These are phyloP conservation scores for Beauveria rudraprayagi DNA, from an alignment of 2,329 filamentous ascomycete species.

Conservation along the genomic window DNA sequence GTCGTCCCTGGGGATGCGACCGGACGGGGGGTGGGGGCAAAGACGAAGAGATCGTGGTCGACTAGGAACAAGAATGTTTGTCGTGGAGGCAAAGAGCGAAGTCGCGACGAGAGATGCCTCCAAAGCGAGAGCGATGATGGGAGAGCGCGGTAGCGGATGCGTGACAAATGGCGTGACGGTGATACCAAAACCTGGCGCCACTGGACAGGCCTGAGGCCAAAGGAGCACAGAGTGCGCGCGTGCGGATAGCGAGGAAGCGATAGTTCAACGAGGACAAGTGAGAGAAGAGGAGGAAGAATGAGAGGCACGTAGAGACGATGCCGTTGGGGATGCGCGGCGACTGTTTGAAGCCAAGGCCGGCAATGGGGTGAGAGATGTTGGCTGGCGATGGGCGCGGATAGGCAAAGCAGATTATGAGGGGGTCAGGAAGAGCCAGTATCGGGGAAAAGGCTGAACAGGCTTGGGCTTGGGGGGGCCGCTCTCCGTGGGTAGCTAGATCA, in stretches of 20 bases:
- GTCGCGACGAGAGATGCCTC: neutral
- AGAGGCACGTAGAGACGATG: constrained; percentile 6
- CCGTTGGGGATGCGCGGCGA: neutral
- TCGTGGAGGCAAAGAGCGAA: neutral
- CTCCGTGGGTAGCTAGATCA: no score
- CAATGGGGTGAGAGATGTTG: constrained; percentile 3
- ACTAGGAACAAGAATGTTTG: neutral
- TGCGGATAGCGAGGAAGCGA: constrained; percentile 6
- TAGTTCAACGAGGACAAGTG: neutral
- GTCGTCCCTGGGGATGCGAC: constrained; percentile 16
- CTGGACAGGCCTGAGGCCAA: constrained; percentile 5
- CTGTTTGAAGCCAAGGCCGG: neutral
- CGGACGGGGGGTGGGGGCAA: neutral
- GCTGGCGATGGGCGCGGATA: constrained; percentile 8
- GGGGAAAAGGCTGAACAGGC: constrained; percentile 1
- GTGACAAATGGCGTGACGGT: constrained; percentile 12
- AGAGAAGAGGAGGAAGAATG: neutral
- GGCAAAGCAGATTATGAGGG: constrained; percentile 10
- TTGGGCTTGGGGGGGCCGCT: neutral
- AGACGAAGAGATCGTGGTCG: neutral
- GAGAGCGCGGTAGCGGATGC: constrained; percentile 1
- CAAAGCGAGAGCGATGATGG: constrained; percentile 14
- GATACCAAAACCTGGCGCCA: constrained; percentile 4
- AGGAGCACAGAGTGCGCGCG: constrained; percentile 5
- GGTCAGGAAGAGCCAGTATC: constrained; percentile 1